Percentiles rank a stretch among this genome's conserved stretches.
Evolutionary conservation across 495 filamentous ascomycete genomes (phyloP).

Genomic region (Penicillium coffeae): DNA sequence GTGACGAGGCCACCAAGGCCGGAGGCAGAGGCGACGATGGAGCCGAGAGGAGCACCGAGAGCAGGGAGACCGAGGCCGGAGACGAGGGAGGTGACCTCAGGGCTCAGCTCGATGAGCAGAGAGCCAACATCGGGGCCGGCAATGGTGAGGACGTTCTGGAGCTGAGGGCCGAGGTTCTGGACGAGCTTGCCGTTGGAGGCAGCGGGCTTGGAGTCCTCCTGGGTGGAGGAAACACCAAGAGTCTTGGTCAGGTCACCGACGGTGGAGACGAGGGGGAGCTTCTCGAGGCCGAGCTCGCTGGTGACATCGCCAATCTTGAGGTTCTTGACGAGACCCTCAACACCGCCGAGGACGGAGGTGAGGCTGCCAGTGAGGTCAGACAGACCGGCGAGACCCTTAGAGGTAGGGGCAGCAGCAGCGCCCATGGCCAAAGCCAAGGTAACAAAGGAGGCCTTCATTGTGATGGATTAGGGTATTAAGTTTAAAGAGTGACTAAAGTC

Average conservation of each 20-base stretch:
- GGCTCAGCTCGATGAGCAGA: slow-evolving; percentile 25
- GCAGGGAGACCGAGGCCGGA: slow-evolving; percentile 21
- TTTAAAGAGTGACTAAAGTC: slow-evolving; percentile 32
- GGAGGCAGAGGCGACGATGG: slow-evolving; percentile 27
- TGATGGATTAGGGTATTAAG: slow-evolving; percentile 23
- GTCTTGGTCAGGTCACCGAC: slow-evolving; percentile 21
- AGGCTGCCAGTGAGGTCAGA: slow-evolving; percentile 4
- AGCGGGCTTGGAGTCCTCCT: slow-evolving; percentile 8
- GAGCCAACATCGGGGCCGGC: slow-evolving; percentile 17
- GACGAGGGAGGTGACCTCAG: slow-evolving; percentile 23
- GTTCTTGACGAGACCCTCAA: slow-evolving; percentile 12
- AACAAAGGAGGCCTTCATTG: slow-evolving; percentile 37
- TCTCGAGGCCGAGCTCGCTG: slow-evolving; percentile 16
- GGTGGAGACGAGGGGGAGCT: slow-evolving; percentile 21
- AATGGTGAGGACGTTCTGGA: slow-evolving; percentile 28
- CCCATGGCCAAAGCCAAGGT: slow-evolving; percentile 29
- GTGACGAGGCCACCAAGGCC: slow-evolving; percentile 28
- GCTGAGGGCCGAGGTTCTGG: slow-evolving; percentile 26
- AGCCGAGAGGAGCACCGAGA: slow-evolving; percentile 21
- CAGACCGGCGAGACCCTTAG: slow-evolving; percentile 11
- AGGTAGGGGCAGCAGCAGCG: slow-evolving; percentile 29
- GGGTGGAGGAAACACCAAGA: slow-evolving; percentile 12
- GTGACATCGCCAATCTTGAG: slow-evolving; percentile 21
- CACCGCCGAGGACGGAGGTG: slow-evolving; percentile 8
- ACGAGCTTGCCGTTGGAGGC: slow-evolving; percentile 24